A percentile compares a stretch with the other conserved stretches of the same genome.
Evolutionary conservation across 306 rosid species (phyloP).

Genomic region (Ormosia semicastrata): DNA sequence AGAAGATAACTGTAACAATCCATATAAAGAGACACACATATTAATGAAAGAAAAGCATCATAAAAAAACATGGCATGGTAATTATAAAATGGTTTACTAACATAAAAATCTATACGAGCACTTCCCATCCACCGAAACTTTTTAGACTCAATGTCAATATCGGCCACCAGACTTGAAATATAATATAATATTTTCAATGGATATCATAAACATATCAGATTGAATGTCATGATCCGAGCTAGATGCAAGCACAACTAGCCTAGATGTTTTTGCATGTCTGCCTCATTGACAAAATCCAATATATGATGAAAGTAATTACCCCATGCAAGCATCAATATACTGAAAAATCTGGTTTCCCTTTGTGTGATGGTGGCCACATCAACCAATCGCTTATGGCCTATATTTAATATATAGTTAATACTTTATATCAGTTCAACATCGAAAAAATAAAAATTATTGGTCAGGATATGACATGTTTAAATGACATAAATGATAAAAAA

Average conservation of each 20-base stretch:
- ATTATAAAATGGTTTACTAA: conserved; percentile 34
- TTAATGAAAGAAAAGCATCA: not conserved
- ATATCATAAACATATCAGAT: not conserved
- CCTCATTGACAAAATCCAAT: not conserved
- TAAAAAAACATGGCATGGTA: not conserved
- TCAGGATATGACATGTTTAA: not conserved
- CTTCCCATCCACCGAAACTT: conserved; percentile 86
- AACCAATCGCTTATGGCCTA: conserved; percentile 65
- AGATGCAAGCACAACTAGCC: not conserved
- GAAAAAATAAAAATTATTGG: not conserved
- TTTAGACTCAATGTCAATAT: conserved; percentile 83
- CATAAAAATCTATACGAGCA: conserved; percentile 74
- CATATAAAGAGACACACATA: not conserved
- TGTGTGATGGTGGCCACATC: conserved; percentile 70
- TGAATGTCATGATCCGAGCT: conserved; percentile 10
- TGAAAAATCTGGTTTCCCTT: conserved; percentile 58
- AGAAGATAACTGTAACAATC: not conserved
- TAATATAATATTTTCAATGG: not conserved
- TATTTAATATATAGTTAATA: not conserved
- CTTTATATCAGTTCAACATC: not conserved
- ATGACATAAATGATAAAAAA: conserved; percentile 1
- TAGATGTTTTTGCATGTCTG: not conserved
- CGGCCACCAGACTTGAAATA: conserved; percentile 75
- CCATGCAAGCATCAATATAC: conserved; percentile 80
- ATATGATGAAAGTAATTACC: conserved; percentile 43